Base-by-base conservation (phyloP, 805 yeast species). In the Candida pini region DNA sequence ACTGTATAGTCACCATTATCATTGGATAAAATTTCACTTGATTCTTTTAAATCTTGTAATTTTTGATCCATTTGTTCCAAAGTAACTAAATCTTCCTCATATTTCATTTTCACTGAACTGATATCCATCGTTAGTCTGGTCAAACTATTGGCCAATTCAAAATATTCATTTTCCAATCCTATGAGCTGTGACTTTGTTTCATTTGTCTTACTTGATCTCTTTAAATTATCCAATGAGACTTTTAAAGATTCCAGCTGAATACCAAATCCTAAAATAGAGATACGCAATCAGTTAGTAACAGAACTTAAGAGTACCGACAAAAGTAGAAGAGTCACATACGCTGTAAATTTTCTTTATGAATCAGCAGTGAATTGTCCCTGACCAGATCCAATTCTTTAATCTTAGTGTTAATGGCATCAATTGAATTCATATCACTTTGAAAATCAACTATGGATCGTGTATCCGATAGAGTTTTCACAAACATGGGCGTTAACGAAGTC, bases 101-200 rank as follows among this genome's bases (percentile, higher is more conserved):
- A 53, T 16, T 62, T 58, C 12, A 64, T 47, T 30, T 51, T 58
- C 39, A 65, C 55, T 33, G 63, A 67, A 51, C 62, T 63, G 42
- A 62, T 67, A 47, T 62, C 64, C 48, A 71, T 67, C 25, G 64
- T 56, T 30, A 76, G 53, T 32, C 70, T 75, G 23, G 73, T 72
- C 38, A 78, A 57, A 18, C 61, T 68, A 43, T 71, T 73, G 4
- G 80, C 80, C 7, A 75, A 50, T 7, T 68, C 53, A 28, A 77
- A 67, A 31, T 76, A 73, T 24, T 62, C 52, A 26, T 62, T 63
- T 41, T 74, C 78, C 9, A 61, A 45, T 9, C 52, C 46, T 21
- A 57, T 56, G 12, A 66, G 46, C 12, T 58, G 57, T 1, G 45
- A 38, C 23, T 57, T 54, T 6, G 56, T 46, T n/a, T 58, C 60